A percentile compares a stretch with the other conserved stretches of the same genome.
These are phyloP conservation scores for Davidsoniella australis DNA, from an alignment of 2,329 filamentous ascomycete species.

Conservation along the genomic window DNA sequence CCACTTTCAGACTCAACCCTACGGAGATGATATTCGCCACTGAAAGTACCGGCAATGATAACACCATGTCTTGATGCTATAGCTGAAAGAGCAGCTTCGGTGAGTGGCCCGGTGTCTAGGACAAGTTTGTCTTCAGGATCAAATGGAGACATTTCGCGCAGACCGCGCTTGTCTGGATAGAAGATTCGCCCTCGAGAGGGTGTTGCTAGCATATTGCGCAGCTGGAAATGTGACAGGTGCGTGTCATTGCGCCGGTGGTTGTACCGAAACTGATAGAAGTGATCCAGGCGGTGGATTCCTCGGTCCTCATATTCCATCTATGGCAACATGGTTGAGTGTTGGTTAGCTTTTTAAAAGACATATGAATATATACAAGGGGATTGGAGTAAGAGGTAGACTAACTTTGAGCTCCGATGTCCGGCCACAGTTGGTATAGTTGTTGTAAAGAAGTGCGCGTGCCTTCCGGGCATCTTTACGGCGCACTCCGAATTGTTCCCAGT, in stretches of 20 bases:
- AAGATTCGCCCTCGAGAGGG: conserved; percentile 38
- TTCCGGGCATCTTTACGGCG: conserved; percentile 31
- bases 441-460: conserved; percentile 31
- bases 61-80: conserved; percentile 35
- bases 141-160: conserved; percentile 36
- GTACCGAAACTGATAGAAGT: conserved; percentile 39
- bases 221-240: conserved; percentile 46
- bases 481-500: conserved; percentile 38
- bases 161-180: conserved; percentile 33
- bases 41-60: conserved; percentile 42
- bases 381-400: not conserved
- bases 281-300: conserved; percentile 24
- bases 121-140: conserved; percentile 28
- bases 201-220: conserved; percentile 44
- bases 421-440: conserved; percentile 38
- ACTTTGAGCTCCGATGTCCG: conserved; percentile 13
- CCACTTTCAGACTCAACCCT: conserved; percentile 25
- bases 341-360: too few relatives aligned
- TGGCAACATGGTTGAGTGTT: too few relatives aligned
- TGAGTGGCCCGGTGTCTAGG: conserved; percentile 26
- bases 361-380: not conserved
- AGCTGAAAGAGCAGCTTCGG: conserved; percentile 29
- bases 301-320: too few relatives aligned
- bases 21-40: conserved; percentile 36
- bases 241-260: conserved; percentile 38